Base-by-base conservation (phyloP, 495 filamentous ascomycete species). In the Ascobolus immersus region DNA sequence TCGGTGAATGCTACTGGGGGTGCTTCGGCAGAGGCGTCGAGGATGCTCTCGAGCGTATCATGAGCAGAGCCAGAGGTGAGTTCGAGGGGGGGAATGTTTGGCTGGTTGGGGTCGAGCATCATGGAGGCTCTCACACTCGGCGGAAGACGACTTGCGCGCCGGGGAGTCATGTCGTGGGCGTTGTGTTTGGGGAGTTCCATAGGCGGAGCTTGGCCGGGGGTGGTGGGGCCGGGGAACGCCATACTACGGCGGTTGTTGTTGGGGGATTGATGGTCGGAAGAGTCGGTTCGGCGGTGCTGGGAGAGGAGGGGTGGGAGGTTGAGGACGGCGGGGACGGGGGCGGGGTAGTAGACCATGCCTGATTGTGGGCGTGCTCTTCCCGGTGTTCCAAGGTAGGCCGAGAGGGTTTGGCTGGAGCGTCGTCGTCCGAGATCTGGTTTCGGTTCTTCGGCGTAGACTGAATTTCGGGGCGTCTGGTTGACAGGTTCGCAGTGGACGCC, bases 1-100 rank as follows among this genome's bases (percentile, higher is more conserved):
- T 94, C 81, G 0, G 79, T 92, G 44, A 93, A 94, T 32, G 86
- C 86, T 27, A 62, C 78, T 27, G 91, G 78, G n/a, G 86, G 86
- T 2, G 89, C 86, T 38, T 62, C 63, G 2, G 80, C 77, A 4
- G 86, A 91, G n/a, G 86, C 86, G 52, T 93, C 78, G 7, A 96
- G 61, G 28, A 96, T 86, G 44, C 71, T 86, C 36, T 96, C 86
- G 6, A 96, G 60, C 0, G 84, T 93, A 21, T 66, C 73, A 40
- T 80, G 79, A 11, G 82, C 78, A 29, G 82, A 91, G 9, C 73
- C 66, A 24, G 70, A 66, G 49, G 74, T 79, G 17, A 82, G 53
- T 39, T 80, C 62, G 13, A 90, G n/a, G n/a, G n/a, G n/a, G n/a
- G n/a, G n/a, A n/a, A n/a, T n/a, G n/a, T n/a, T 50, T 12, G 71